Evolutionary conservation across 2,329 filamentous ascomycete species (phyloP).

Genomic region (Tothia fuscella): DNA sequence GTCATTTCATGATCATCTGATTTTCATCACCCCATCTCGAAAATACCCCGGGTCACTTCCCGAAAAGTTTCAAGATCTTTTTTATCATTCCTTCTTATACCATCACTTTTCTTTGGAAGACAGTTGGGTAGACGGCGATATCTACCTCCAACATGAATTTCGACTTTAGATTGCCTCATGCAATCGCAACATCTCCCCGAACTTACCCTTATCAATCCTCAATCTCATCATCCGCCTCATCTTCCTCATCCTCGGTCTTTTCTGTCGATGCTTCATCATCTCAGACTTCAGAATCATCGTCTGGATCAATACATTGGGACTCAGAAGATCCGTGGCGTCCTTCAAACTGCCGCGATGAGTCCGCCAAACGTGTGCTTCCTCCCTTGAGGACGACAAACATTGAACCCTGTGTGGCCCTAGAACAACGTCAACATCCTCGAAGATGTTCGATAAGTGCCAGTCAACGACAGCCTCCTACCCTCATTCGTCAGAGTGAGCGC

Average conservation of each 20-base stretch:
- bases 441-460: constrained; percentile 38
- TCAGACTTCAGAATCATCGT: constrained; percentile 57
- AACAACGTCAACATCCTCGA: constrained; percentile 52
- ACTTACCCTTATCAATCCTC: constrained; percentile 55
- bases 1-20: constrained; percentile 5
- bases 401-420: constrained; percentile 40
- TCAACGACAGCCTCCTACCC: constrained; percentile 48
- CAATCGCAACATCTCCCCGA: constrained; percentile 23
- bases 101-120: constrained; percentile 10
- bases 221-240: constrained; percentile 62
- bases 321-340: constrained; percentile 19
- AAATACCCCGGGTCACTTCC: neutral
- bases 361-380: constrained; percentile 18
- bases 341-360: constrained; percentile 25
- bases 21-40: neutral
- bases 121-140: constrained; percentile 8
- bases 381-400: constrained; percentile 21
- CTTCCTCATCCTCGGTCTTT: constrained; percentile 66
- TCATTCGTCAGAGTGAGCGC: constrained; percentile 79
- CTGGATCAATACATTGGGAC: constrained; percentile 26
- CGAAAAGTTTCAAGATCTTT: no score
- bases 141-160: constrained; percentile 25
- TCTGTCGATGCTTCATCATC: constrained; percentile 53
- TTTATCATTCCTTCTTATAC: constrained; percentile 8
- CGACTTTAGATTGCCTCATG: constrained; percentile 22